A percentile compares a stretch with the other conserved stretches of the same genome.
phyloP scores from a whole-genome alignment of 2,329 filamentous ascomycete genomes.

The Penicillium brasilianum region DNA sequence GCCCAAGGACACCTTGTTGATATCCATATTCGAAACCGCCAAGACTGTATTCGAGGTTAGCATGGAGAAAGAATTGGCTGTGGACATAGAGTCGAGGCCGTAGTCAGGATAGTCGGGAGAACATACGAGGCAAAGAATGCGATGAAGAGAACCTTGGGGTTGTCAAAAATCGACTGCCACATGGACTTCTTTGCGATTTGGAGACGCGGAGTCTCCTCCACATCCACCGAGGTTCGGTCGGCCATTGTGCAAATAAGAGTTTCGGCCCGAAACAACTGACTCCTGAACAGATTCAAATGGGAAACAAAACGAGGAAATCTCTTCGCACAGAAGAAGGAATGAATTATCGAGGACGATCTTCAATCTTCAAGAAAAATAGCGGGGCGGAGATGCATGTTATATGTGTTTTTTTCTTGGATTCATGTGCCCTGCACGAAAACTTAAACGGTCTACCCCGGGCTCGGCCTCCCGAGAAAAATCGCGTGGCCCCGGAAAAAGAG shows the following conservation, averaged over 20 bases:
- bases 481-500: conserved; percentile 19
- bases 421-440: conserved; percentile 14
- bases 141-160: conserved; percentile 57
- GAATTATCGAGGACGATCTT: conserved; percentile 14
- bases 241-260: conserved; percentile 20
- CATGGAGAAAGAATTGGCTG: neutral
- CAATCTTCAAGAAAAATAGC: conserved; percentile 9
- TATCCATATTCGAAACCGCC: conserved; percentile 58
- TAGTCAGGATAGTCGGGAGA: neutral
- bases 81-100: neutral
- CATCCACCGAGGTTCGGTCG: conserved; percentile 23
- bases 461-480: conserved; percentile 27
- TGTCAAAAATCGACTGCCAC: conserved; percentile 38
- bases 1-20: conserved; percentile 49
- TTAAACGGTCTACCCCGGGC: conserved; percentile 20
- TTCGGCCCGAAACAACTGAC: conserved; percentile 4
- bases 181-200: conserved; percentile 33
- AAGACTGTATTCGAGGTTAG: conserved; percentile 34
- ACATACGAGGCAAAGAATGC: conserved; percentile 55
- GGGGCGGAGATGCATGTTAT: conserved; percentile 20
- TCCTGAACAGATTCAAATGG: neutral
- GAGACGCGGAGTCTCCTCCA: conserved; percentile 25
- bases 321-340: conserved; percentile 4
- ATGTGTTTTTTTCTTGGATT: conserved; percentile 17
- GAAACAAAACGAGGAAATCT: conserved; percentile 5